These are phyloP conservation scores for Tagetes patula DNA, from an alignment of 129 eudicot species.

Conservation along the genomic window DNA sequence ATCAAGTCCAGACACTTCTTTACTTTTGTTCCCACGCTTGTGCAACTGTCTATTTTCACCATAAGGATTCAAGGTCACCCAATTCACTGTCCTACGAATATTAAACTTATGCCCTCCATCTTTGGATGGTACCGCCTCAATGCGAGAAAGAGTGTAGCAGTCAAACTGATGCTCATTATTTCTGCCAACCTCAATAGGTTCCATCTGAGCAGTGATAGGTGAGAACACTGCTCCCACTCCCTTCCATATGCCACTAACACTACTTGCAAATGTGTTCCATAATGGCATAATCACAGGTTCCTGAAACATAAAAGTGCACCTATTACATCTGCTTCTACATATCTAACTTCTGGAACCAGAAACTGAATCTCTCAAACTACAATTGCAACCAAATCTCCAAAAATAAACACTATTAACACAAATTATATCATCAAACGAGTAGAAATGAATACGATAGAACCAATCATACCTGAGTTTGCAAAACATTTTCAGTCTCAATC, in stretches of 20 bases:
- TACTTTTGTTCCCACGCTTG: slow-evolving; percentile 32
- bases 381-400: slow-evolving; percentile 6
- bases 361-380: neutral
- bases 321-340: neutral
- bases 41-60: slow-evolving; percentile 60
- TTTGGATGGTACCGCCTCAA: slow-evolving; percentile 59
- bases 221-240: slow-evolving; percentile 99
- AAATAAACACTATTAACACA: neutral
- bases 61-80: slow-evolving; percentile 87
- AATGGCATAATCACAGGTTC: slow-evolving; percentile 91
- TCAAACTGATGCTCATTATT: slow-evolving; percentile 76
- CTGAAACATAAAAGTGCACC: slow-evolving; percentile 40
- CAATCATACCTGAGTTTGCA: slow-evolving; percentile 75
- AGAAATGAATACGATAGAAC: neutral
- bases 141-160: slow-evolving; percentile 79
- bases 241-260: slow-evolving; percentile 97
- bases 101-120: slow-evolving; percentile 44
- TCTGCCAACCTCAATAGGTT: slow-evolving; percentile 80
- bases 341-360: neutral
- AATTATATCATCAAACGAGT: neutral
- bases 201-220: slow-evolving; percentile 95
- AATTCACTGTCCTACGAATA: slow-evolving; percentile 63
- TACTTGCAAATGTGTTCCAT: slow-evolving; percentile 91
- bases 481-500: slow-evolving; percentile 73
- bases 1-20: slow-evolving; percentile 34